phyloP scores from a whole-genome alignment of 768 basidiomycete species.

The Lactifluus pinguis region DNA sequence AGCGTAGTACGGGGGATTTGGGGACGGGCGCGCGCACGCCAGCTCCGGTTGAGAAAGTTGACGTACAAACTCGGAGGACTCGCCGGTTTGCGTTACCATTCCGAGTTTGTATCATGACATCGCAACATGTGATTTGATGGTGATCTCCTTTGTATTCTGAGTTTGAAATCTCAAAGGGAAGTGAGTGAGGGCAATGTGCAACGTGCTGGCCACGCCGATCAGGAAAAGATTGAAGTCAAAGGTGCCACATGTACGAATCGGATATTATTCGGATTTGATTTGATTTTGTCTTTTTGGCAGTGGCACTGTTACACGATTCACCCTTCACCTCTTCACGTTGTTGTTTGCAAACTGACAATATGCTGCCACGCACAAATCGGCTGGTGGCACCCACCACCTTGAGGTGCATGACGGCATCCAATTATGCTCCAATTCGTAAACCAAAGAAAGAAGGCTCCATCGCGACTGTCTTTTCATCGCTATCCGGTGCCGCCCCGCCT shows the following conservation, averaged over 20 bases:
- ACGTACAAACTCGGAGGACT: neutral
- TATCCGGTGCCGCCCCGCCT: constrained; percentile 30
- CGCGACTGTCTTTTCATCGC: constrained; percentile 38
- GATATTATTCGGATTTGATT: too few species aligned
- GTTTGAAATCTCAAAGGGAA: neutral
- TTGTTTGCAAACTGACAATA: neutral
- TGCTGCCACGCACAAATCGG: neutral
- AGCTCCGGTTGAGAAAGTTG: neutral
- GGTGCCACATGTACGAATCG: neutral
- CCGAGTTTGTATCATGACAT: neutral
- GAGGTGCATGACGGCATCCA: neutral
- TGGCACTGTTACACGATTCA: neutral
- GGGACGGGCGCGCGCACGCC: neutral
- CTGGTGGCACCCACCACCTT: neutral
- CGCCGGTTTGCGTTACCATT: neutral
- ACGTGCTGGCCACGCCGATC: constrained; percentile 7
- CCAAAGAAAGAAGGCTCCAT: constrained; percentile 34
- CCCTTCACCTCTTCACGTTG: neutral
- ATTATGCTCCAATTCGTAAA: neutral
- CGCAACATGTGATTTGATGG: neutral
- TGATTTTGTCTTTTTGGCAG: too few species aligned
- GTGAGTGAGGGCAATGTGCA: too few species aligned
- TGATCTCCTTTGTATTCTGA: neutral
- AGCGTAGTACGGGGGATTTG: neutral
- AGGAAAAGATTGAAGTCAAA: neutral